Percentiles rank a stretch among this genome's conserved stretches.
Evolutionary conservation across 2,329 filamentous ascomycete species (phyloP).

Genomic region (Fusarium sacchari): DNA sequence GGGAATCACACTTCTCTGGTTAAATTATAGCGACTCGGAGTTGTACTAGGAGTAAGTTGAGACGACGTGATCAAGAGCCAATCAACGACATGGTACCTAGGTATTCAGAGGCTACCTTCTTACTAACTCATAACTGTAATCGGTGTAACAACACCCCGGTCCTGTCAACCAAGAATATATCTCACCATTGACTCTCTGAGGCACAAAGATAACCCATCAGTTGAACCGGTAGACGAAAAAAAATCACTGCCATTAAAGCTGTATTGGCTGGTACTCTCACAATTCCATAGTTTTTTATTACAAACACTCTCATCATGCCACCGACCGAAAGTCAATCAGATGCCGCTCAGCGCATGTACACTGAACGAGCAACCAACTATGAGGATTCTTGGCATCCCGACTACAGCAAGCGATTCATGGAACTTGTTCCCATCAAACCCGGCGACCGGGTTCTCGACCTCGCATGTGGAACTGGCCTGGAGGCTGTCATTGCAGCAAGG

Average conservation of each 20-base stretch:
- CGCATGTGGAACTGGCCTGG: constrained; percentile 51
- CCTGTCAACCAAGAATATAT: neutral
- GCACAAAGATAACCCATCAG: neutral
- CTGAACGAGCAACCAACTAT: constrained; percentile 45
- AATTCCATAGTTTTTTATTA: neutral
- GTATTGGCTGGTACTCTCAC: neutral
- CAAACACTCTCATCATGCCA: constrained; percentile 1
- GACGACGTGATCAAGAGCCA: neutral
- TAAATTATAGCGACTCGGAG: neutral
- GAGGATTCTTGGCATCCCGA: constrained; percentile 49
- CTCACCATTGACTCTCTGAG: neutral
- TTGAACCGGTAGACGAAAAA: neutral
- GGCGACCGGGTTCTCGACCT: constrained; percentile 46
- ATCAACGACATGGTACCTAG: too few species aligned
- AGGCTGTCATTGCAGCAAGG: constrained; percentile 45
- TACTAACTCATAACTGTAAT: neutral
- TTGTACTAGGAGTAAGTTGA: neutral
- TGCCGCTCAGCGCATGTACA: constrained; percentile 46
- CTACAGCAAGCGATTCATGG: constrained; percentile 47
- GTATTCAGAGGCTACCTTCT: neutral
- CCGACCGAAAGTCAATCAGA: constrained; percentile 13
- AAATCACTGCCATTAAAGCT: neutral
- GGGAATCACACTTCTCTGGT: neutral
- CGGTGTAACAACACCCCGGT: neutral
- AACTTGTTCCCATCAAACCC: constrained; percentile 33